These are phyloP conservation scores for Zygosaccharomyces pseudobailii DNA, from an alignment of 1,139 yeast genomes.

Conservation along the genomic window DNA sequence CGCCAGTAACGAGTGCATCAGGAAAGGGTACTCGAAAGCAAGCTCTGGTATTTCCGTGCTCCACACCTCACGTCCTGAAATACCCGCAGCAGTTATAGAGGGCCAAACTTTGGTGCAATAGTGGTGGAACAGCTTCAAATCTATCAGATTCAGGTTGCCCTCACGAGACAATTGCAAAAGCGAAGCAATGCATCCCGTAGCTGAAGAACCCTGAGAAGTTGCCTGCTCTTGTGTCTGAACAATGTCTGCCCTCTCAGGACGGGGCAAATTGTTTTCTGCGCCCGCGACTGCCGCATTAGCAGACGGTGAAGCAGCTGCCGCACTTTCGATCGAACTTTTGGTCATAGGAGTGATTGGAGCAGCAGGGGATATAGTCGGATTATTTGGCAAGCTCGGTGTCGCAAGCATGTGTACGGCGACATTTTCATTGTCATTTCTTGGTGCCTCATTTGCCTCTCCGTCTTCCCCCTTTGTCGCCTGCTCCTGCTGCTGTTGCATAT, in stretches of 20 bases:
- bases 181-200: slow-evolving; percentile 16
- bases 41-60: slow-evolving; percentile 78
- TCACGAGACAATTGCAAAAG: slow-evolving; percentile 29
- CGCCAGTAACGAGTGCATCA: slow-evolving; percentile 88
- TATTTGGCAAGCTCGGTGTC: slow-evolving; percentile 18
- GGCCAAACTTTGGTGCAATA: slow-evolving; percentile 80
- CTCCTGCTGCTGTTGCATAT: slow-evolving; percentile 30
- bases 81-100: slow-evolving; percentile 87
- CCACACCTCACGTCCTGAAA: slow-evolving; percentile 85
- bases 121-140: slow-evolving; percentile 77
- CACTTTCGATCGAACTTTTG: slow-evolving; percentile 13
- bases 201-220: slow-evolving; percentile 9
- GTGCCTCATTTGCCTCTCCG: neutral
- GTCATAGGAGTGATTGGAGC: slow-evolving; percentile 29
- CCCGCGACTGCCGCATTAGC: slow-evolving; percentile 10
- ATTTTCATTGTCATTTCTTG: slow-evolving; percentile 2
- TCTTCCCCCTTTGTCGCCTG: slow-evolving; percentile 12
- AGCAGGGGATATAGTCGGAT: slow-evolving; percentile 27
- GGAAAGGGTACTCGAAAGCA: slow-evolving; percentile 82
- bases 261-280: slow-evolving; percentile 6
- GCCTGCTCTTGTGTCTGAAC: slow-evolving; percentile 14
- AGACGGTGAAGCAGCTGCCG: slow-evolving; percentile 13
- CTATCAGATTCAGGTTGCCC: slow-evolving; percentile 60
- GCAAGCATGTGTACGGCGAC: slow-evolving; percentile 12
- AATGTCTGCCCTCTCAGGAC: slow-evolving; percentile 13